phyloP scores from a whole-genome alignment of 148 eudicot genomes.

The Rhododendron griersonianum region DNA sequence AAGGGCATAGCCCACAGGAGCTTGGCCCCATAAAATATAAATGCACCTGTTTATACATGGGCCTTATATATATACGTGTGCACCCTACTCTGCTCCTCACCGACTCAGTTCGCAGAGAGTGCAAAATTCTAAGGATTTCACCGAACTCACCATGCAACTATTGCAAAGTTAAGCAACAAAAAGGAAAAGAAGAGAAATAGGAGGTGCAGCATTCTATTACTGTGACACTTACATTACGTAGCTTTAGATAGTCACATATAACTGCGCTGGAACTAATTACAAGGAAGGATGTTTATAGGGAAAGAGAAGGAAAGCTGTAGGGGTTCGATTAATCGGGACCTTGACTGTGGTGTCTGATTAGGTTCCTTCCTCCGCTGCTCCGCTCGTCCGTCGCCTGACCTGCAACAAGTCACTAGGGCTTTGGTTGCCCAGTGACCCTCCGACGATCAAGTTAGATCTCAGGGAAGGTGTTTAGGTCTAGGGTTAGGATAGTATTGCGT shows the following conservation, averaged over 20 bases:
- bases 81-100: neutral
- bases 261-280: neutral
- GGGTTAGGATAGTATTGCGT: too few relatives aligned
- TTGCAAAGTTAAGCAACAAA: neutral
- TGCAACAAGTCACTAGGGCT: too few relatives aligned
- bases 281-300: neutral
- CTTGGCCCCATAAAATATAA: neutral
- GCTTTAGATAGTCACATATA: neutral
- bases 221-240: neutral
- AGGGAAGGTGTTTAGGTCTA: too few relatives aligned
- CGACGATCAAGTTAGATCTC: too few relatives aligned
- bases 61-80: neutral
- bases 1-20: neutral
- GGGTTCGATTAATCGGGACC: too few relatives aligned
- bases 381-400: too few relatives aligned
- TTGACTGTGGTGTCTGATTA: too few relatives aligned
- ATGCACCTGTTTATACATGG: neutral
- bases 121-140: neutral
- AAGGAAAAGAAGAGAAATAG: neutral
- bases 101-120: neutral
- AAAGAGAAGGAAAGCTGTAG: neutral
- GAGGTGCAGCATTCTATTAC: neutral
- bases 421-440: too few relatives aligned
- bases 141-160: neutral
- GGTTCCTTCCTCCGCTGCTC: too few relatives aligned